Conservation (phyloP, 257 asterid genomes). For the Linderniella brevidens region DNA sequence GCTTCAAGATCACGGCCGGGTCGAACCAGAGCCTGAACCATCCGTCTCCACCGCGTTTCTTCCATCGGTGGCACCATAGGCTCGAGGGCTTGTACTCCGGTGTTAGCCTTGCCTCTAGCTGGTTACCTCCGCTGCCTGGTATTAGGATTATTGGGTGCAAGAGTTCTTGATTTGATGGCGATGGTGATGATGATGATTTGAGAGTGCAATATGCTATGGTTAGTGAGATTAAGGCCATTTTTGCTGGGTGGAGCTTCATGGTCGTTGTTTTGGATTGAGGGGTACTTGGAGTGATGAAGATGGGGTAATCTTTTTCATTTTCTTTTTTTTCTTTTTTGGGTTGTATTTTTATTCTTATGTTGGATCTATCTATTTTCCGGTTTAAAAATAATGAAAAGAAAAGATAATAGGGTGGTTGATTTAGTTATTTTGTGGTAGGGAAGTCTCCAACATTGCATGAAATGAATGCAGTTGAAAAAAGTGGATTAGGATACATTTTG, state of each 20-base stretch:
- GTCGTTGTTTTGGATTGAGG: not conserved
- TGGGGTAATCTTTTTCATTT: no score
- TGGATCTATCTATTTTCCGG: no score
- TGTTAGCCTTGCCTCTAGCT: slow-evolving; percentile 65
- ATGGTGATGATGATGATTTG: slow-evolving; percentile 11
- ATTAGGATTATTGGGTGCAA: slow-evolving; percentile 47
- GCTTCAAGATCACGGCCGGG: slow-evolving; percentile 34
- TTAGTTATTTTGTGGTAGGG: slow-evolving; percentile 9
- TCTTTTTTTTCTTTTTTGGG: no score
- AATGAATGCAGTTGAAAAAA: no score
- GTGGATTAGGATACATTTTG: no score
- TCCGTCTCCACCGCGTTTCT: slow-evolving; percentile 35
- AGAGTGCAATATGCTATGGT: slow-evolving; percentile 17
- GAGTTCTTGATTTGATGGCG: not conserved
- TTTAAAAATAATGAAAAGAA: no score
- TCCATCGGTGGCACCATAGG: slow-evolving; percentile 42
- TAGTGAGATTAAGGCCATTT: slow-evolving; percentile 17
- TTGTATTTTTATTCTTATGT: no score
- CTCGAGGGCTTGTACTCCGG: slow-evolving; percentile 49
- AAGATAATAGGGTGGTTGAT: no score
- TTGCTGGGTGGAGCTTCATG: slow-evolving; percentile 7
- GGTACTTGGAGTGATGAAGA: no score
- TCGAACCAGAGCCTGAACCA: slow-evolving; percentile 97
- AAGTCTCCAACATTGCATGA: slow-evolving; percentile 13
- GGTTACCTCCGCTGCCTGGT: slow-evolving; percentile 92